phyloP scores from a whole-genome alignment of 768 basidiomycete genomes.

The Pleurotus cornucopiae region DNA sequence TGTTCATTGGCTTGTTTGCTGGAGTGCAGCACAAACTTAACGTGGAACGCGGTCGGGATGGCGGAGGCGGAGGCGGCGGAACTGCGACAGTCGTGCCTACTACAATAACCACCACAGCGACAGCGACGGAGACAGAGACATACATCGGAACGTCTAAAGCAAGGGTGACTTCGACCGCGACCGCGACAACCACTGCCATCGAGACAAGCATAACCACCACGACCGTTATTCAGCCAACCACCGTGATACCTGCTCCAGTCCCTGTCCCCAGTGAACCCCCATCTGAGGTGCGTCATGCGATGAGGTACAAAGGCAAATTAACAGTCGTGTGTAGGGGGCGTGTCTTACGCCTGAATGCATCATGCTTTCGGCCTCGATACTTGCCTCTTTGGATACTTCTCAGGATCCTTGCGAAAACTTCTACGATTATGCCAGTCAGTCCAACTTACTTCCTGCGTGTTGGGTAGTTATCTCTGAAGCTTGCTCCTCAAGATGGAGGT shows the following conservation, averaged over 20 bases:
- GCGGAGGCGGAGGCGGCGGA: constrained; percentile 18
- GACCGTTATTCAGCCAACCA: constrained; percentile 36
- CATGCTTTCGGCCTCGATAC: constrained; percentile 73
- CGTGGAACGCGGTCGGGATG: constrained; percentile 35
- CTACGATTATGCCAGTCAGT: constrained; percentile 81
- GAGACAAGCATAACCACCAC: constrained; percentile 27
- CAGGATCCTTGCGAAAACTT: constrained; percentile 96
- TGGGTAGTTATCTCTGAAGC: neutral
- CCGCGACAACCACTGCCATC: constrained; percentile 13
- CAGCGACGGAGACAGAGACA: constrained; percentile 21
- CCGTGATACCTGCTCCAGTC: constrained; percentile 33
- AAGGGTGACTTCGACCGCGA: constrained; percentile 22
- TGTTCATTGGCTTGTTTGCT: constrained; percentile 93
- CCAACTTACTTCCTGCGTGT: neutral
- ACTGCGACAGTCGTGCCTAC: constrained; percentile 17
- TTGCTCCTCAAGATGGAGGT: constrained; percentile 60
- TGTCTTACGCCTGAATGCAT: constrained; percentile 84
- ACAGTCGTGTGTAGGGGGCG: constrained; percentile 36
- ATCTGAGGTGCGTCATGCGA: constrained; percentile 16
- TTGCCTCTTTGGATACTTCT: constrained; percentile 73
- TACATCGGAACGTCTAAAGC: constrained; percentile 26
- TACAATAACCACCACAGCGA: constrained; percentile 34
- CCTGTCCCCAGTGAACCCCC: constrained; percentile 21
- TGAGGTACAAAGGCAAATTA: neutral
- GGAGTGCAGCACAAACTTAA: constrained; percentile 80